Evolutionary conservation across 2,329 filamentous ascomycete genomes (phyloP).

Genomic region (Fusarium virguliforme): DNA sequence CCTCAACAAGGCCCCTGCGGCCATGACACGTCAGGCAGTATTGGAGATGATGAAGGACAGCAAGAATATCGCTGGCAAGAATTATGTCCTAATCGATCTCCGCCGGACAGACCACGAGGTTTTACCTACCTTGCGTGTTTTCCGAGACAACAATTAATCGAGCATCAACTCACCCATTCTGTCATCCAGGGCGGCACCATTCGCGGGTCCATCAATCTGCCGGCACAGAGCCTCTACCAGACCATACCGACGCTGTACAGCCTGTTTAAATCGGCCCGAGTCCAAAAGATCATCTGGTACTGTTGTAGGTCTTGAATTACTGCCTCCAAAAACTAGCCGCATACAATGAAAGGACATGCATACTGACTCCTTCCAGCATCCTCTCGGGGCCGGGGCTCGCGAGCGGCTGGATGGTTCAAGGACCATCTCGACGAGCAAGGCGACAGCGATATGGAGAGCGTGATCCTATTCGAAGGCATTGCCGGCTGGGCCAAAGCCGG

Average conservation of each 20-base stretch:
- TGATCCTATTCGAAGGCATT: slow-evolving; percentile 68
- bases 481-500: slow-evolving; percentile 69
- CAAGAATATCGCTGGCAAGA: slow-evolving; percentile 48
- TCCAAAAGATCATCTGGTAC: slow-evolving; percentile 63
- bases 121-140: slow-evolving; percentile 15
- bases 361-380: slow-evolving; percentile 63
- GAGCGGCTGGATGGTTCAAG: slow-evolving; percentile 70
- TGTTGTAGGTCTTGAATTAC: slow-evolving; percentile 58
- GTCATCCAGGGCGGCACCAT: slow-evolving; percentile 70
- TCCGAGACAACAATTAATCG: neutral
- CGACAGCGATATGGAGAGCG: slow-evolving; percentile 62
- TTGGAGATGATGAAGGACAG: slow-evolving; percentile 54
- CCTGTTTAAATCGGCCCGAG: slow-evolving; percentile 60
- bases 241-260: slow-evolving; percentile 61
- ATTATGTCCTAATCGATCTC: slow-evolving; percentile 64
- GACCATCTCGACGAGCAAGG: slow-evolving; percentile 64
- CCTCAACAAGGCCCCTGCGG: slow-evolving; percentile 43
- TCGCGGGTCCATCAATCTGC: slow-evolving; percentile 67
- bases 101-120: slow-evolving; percentile 62
- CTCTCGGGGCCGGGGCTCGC: slow-evolving; percentile 67
- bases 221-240: slow-evolving; percentile 63
- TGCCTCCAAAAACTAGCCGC: neutral
- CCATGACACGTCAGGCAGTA: slow-evolving; percentile 54
- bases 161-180: neutral
- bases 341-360: neutral